Evolutionary conservation across 352 stramenopile genomes (phyloP).

Genomic region (Thalassiosira livingstoniorum): DNA sequence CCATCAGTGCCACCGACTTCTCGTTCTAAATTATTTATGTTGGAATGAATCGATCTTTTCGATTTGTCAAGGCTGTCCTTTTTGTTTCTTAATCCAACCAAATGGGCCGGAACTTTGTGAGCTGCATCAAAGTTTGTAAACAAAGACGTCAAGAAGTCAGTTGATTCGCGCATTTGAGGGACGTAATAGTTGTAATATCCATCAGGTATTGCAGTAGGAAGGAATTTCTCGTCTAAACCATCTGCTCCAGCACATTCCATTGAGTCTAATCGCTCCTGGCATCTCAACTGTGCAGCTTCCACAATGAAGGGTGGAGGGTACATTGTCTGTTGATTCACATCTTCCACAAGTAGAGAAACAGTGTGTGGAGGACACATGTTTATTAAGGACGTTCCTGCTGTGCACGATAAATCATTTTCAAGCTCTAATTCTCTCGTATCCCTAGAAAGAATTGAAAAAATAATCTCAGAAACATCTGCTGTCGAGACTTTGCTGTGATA

Average conservation of each 20-base stretch:
- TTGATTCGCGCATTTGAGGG: slow-evolving; percentile 28
- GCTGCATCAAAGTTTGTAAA: slow-evolving; percentile 43
- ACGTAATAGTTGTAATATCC: slow-evolving; percentile 67
- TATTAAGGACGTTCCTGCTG: background rate
- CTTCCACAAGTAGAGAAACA: background rate
- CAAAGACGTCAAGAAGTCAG: slow-evolving; percentile 40
- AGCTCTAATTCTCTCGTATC: background rate
- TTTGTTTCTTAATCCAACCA: slow-evolving; percentile 26
- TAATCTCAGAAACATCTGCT: slow-evolving; percentile 45
- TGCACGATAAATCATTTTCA: slow-evolving; percentile 16
- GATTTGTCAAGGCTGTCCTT: slow-evolving; percentile 37
- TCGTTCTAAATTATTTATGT: slow-evolving; percentile 53
- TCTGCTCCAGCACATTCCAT: slow-evolving; percentile 10
- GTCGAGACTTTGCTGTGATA: slow-evolving; percentile 45
- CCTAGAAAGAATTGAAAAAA: slow-evolving; percentile 13
- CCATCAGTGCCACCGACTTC: slow-evolving; percentile 56
- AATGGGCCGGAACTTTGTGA: slow-evolving; percentile 6
- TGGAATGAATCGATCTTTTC: slow-evolving; percentile 28
- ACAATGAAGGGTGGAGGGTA: slow-evolving; percentile 35
- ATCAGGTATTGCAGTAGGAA: slow-evolving; percentile 61
- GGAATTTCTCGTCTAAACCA: slow-evolving; percentile 27
- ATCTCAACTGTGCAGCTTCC: slow-evolving; percentile 36
- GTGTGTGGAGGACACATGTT: slow-evolving; percentile 31
- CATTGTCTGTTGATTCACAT: background rate
- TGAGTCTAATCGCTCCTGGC: slow-evolving; percentile 10